Conservation (phyloP, 768 basidiomycete genomes). For the Auriscalpium microsporum region DNA sequence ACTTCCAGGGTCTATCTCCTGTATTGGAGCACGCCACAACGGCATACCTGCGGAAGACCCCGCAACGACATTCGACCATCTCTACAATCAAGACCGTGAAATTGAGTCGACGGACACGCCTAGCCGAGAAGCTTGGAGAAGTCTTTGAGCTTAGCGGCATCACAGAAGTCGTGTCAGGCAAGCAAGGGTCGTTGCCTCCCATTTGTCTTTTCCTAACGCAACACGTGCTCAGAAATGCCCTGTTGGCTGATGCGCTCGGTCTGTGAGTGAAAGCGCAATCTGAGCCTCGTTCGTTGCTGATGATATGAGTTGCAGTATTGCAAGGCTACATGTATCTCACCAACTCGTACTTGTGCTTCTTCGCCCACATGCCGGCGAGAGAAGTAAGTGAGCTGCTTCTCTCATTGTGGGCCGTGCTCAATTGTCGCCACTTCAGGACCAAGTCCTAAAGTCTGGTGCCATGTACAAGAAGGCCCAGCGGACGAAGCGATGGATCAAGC, state of each 20-base stretch:
- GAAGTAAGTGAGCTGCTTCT: constrained; percentile 45
- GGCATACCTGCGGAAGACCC: constrained; percentile 3
- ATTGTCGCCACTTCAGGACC: constrained; percentile 46
- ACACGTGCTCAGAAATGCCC: constrained; percentile 60
- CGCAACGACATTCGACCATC: constrained; percentile 29
- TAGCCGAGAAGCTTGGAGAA: constrained; percentile 85
- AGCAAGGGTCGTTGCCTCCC: constrained; percentile 19
- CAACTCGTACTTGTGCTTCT: constrained; percentile 90
- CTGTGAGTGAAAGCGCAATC: constrained; percentile 44
- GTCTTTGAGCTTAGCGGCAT: constrained; percentile 79
- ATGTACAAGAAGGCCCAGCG: constrained; percentile 81
- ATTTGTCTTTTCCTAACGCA: not conserved
- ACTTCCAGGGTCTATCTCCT: constrained; percentile 1
- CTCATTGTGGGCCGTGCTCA: not conserved
- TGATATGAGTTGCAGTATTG: constrained; percentile 45
- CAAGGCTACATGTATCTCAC: constrained; percentile 98
- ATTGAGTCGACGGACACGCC: constrained; percentile 52
- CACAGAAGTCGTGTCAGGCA: constrained; percentile 79
- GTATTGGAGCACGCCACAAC: constrained; percentile 9
- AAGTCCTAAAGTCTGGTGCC: constrained; percentile 86
- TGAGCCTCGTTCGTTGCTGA: constrained; percentile 4
- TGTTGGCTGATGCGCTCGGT: constrained; percentile 90
- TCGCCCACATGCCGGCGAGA: constrained; percentile 84
- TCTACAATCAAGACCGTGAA: constrained; percentile 72
- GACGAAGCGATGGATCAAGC: constrained; percentile 88